Evolutionary conservation across 371 early-diverging fungal species (phyloP).

Genomic region (Dichotomocladium elegans): DNA sequence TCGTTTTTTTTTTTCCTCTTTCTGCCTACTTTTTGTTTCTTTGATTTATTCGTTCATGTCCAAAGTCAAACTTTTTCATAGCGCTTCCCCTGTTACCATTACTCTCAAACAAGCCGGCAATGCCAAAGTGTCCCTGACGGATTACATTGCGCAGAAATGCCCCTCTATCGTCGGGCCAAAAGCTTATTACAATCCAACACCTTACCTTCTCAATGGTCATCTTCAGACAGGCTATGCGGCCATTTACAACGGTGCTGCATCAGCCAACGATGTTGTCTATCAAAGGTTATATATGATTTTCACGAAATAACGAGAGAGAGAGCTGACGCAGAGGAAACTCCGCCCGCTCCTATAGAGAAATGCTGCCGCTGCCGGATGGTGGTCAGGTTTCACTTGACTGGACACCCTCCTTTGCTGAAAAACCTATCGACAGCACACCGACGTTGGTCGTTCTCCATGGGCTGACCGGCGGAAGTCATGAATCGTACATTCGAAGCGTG

Average conservation of each 20-base stretch:
- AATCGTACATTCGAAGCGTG: slow-evolving; percentile 79
- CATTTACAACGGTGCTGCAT: slow-evolving; percentile 34
- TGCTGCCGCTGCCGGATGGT: slow-evolving; percentile 72
- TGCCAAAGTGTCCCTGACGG: slow-evolving; percentile 22
- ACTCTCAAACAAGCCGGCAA: slow-evolving; percentile 9
- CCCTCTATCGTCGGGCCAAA: slow-evolving; percentile 39
- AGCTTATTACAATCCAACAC: slow-evolving; percentile 43
- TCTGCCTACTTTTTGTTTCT: neutral
- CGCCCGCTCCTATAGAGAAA: slow-evolving; percentile 44
- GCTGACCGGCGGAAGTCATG: slow-evolving; percentile 86
- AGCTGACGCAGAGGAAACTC: slow-evolving; percentile 1
- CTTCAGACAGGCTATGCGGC: slow-evolving; percentile 63
- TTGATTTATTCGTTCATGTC: slow-evolving; percentile 1
- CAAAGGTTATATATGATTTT: slow-evolving; percentile 34
- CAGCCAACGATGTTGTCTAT: slow-evolving; percentile 38
- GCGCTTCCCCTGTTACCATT: slow-evolving; percentile 5
- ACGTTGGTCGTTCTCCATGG: slow-evolving; percentile 84
- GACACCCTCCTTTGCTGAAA: slow-evolving; percentile 50
- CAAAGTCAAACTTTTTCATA: slow-evolving; percentile 11
- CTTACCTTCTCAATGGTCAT: slow-evolving; percentile 60
- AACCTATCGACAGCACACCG: slow-evolving; percentile 56
- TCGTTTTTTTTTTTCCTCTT: neutral
- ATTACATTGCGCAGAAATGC: slow-evolving; percentile 37
- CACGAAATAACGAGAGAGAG: neutral
- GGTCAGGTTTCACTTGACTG: slow-evolving; percentile 89